phyloP scores from a whole-genome alignment of 768 basidiomycete species.

The Amanita muscaria region DNA sequence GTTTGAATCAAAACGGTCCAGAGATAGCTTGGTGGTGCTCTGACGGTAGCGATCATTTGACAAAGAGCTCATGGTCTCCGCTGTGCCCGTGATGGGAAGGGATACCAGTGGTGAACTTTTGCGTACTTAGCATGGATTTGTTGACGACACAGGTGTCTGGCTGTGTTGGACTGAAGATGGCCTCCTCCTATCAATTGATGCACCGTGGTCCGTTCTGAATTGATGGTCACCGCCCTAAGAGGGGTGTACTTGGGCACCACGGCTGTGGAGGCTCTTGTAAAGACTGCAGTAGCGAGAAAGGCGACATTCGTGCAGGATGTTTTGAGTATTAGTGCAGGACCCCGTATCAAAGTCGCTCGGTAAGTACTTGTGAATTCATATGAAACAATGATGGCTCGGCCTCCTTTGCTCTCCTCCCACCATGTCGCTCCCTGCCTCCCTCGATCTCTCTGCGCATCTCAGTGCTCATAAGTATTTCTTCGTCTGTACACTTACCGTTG shows the following conservation, averaged over 20 bases:
- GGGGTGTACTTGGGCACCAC: too few relatives aligned
- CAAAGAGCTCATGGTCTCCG: too few relatives aligned
- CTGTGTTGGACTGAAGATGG: too few relatives aligned
- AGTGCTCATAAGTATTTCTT: slow-evolving; percentile 85
- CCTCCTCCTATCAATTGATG: slow-evolving; percentile 35
- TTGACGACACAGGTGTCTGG: too few relatives aligned
- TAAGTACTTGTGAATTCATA: too few relatives aligned
- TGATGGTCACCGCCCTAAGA: too few relatives aligned
- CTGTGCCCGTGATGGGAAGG: too few relatives aligned
- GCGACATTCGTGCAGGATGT: slow-evolving; percentile 41
- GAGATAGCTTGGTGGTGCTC: slow-evolving; percentile 10
- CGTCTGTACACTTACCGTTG: slow-evolving; percentile 83
- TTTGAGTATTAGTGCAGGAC: neutral
- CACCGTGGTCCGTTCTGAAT: slow-evolving; percentile 29
- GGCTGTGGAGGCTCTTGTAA: slow-evolving; percentile 53
- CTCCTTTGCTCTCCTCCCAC: slow-evolving; percentile 13
- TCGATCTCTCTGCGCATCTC: slow-evolving; percentile 69
- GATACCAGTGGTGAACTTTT: too few relatives aligned
- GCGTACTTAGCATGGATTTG: too few relatives aligned
- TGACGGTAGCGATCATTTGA: too few relatives aligned
- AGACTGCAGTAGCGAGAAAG: slow-evolving; percentile 60
- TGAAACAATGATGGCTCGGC: too few relatives aligned
- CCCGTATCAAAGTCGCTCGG: too few relatives aligned
- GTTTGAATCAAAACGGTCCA: slow-evolving; percentile 16
- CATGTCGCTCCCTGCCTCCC: slow-evolving; percentile 52